Conservation (phyloP, 768 basidiomycete genomes). For the Phaffia australis region DNA sequence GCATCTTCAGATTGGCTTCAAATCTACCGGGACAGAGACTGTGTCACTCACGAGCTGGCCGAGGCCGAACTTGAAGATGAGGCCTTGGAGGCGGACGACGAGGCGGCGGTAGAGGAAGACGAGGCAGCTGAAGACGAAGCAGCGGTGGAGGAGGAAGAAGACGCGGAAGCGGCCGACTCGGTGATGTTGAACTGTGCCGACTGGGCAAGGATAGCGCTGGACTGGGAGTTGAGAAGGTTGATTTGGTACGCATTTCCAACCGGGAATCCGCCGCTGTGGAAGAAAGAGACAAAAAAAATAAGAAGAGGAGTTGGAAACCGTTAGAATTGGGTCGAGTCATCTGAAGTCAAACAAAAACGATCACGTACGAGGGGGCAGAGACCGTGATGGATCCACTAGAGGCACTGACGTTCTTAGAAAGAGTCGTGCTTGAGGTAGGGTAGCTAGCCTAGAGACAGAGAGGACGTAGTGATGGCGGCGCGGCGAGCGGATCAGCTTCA, state of each 20-base stretch:
- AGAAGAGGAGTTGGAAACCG: background rate
- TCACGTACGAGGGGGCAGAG: slow-evolving; percentile 25
- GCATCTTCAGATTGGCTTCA: no score
- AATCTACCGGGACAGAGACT: no score
- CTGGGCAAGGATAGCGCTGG: slow-evolving; percentile 26
- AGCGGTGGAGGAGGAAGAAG: slow-evolving; percentile 15
- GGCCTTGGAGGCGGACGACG: background rate
- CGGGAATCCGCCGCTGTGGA: slow-evolving; percentile 23
- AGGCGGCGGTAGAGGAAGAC: background rate
- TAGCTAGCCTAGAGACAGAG: slow-evolving; percentile 16
- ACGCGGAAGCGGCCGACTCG: slow-evolving; percentile 22
- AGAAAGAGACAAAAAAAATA: background rate
- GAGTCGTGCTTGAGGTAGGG: slow-evolving; percentile 22
- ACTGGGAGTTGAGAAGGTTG: slow-evolving; percentile 25
- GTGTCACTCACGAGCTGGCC: no score
- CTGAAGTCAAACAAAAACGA: background rate
- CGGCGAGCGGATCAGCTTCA: background rate
- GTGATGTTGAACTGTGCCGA: slow-evolving; percentile 28
- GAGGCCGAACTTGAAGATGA: slow-evolving; percentile 3
- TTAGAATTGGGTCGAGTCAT: no score
- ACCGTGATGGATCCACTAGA: slow-evolving; percentile 24
- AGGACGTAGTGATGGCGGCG: background rate
- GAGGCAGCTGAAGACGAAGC: slow-evolving; percentile 3
- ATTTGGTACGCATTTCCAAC: slow-evolving; percentile 24
- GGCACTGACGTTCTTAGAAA: slow-evolving; percentile 24